phyloP scores from a whole-genome alignment of 169 alveolate species.

The Perkinsus olseni region DNA sequence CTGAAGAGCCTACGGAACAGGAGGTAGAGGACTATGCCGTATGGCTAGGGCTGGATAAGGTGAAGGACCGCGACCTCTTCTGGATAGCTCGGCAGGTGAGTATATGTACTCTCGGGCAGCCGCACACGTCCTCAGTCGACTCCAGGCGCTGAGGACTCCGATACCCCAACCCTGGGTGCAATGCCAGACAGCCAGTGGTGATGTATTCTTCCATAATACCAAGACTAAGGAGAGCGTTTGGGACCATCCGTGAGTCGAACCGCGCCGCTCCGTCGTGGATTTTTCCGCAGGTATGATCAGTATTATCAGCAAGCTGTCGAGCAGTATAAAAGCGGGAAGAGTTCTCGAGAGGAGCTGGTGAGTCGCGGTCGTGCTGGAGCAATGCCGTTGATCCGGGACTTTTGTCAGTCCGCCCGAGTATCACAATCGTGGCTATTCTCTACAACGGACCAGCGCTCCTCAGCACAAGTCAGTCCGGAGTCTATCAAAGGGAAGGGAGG shows the following conservation, averaged over 20 bases:
- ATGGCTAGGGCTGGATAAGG: slow-evolving; percentile 40
- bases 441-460: not conserved
- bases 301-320: not conserved
- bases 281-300: not conserved
- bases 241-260: slow-evolving; percentile 55
- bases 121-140: too few relatives aligned
- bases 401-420: not conserved
- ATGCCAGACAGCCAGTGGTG: slow-evolving; percentile 26
- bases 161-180: slow-evolving; percentile 47
- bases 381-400: not conserved
- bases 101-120: too few relatives aligned
- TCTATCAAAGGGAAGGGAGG: not conserved
- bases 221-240: slow-evolving; percentile 23
- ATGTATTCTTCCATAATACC: slow-evolving; percentile 34
- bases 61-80: slow-evolving; percentile 35
- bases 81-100: slow-evolving; percentile 31
- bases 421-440: not conserved
- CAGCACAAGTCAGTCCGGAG: not conserved
- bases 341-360: not conserved
- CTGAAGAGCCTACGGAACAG: slow-evolving; percentile 26
- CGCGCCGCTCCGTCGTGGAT: too few relatives aligned
- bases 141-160: slow-evolving; percentile 47
- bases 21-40: slow-evolving; percentile 44
- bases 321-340: not conserved
- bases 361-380: not conserved